Evolutionary conservation across 2,329 filamentous ascomycete species (phyloP), one percentile per base, ranked within the genome.

Genomic region (Ophiostoma quercus): DNA sequence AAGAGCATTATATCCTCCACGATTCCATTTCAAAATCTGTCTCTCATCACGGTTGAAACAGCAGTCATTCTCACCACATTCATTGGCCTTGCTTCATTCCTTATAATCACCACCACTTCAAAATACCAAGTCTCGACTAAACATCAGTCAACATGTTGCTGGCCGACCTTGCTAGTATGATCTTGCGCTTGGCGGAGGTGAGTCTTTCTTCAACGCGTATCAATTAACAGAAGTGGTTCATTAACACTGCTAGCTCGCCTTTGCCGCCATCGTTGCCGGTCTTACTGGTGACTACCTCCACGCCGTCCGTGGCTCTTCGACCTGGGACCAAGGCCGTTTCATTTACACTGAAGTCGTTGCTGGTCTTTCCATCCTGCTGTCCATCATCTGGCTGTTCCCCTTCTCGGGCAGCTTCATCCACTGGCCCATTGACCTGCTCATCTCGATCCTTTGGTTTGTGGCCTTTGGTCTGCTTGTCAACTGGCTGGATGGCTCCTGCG

Each of bases 341-440:
- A 92, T 94, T 79, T 94, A 92, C 81, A 86, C 90, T 65, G 86
- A 90, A 76, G 86, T 92, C 22, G 84, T 93, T 54, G 88, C 91
- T 2, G 88, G 83, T 25, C 76, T 94, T 22, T 87, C 88, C 14
- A 87, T 93, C 69, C 77, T 94, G 57, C 81, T 92, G n/a, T 82
- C 86, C 5, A 79, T 94, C 34, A 77, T 94, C 72, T 92, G 90
- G 86, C 82, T 93, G 37, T 82, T 94, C 57, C 91, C 91, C 1
- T 91, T 91, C 76, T 85, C 86, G 1, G 81, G 81, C 67, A 84
- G 83, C 66, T 92, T 93, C 78, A 83, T 88, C 72, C 84, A 89
- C 78, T 94, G 89, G 84, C 89, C 88, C 0, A 81, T 88, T 74
- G 91, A 94, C 76, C 75, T 93, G 34, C 73, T 92, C 75, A 81